A percentile compares a stretch with the other conserved stretches of the same genome.
phyloP scores from a whole-genome alignment of 2,329 filamentous ascomycete species.

The Clarireedia paspali region DNA sequence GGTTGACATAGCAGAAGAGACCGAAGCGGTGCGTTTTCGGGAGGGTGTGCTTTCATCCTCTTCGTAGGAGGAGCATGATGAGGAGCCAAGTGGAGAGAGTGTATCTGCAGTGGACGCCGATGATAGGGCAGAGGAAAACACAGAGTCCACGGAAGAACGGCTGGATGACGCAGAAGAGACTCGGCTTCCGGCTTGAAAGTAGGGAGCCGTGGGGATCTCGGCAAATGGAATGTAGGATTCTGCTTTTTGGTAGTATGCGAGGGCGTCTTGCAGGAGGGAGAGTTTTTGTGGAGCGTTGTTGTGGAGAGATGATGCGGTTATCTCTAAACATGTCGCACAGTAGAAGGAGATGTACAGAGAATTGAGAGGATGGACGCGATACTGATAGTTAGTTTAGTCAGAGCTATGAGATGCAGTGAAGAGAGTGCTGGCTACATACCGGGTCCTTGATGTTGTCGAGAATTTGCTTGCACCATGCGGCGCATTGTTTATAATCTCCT shows the following conservation, averaged over 20 bases:
- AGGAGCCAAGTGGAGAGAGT: constrained; percentile 12
- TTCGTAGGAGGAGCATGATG: constrained; percentile 10
- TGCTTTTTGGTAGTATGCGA: constrained; percentile 22
- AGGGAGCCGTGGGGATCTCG: constrained; percentile 8
- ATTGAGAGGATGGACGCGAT: constrained; percentile 24
- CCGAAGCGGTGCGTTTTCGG: constrained; percentile 7
- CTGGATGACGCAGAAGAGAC: constrained; percentile 15
- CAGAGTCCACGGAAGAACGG: constrained; percentile 24
- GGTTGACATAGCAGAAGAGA: constrained; percentile 1
- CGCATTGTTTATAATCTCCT: constrained; percentile 26
- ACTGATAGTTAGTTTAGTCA: constrained; percentile 12
- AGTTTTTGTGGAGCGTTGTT: constrained; percentile 21
- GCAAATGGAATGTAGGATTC: constrained; percentile 20
- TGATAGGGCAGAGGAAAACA: constrained; percentile 22
- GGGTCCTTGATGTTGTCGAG: constrained; percentile 24
- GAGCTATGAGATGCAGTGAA: background rate
- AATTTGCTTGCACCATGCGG: constrained; percentile 23
- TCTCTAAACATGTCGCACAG: constrained; percentile 25
- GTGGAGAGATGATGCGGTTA: constrained; percentile 21
- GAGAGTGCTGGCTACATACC: constrained; percentile 14
- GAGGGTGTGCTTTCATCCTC: background rate
- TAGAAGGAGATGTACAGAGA: constrained; percentile 28
- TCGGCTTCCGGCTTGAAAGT: constrained; percentile 3
- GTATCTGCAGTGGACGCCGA: constrained; percentile 10
- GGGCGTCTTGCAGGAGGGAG: constrained; percentile 25